A percentile compares a stretch with the other conserved stretches of the same genome.
phyloP scores from a whole-genome alignment of 441 rosid species.

The Eutrema salsugineum region DNA sequence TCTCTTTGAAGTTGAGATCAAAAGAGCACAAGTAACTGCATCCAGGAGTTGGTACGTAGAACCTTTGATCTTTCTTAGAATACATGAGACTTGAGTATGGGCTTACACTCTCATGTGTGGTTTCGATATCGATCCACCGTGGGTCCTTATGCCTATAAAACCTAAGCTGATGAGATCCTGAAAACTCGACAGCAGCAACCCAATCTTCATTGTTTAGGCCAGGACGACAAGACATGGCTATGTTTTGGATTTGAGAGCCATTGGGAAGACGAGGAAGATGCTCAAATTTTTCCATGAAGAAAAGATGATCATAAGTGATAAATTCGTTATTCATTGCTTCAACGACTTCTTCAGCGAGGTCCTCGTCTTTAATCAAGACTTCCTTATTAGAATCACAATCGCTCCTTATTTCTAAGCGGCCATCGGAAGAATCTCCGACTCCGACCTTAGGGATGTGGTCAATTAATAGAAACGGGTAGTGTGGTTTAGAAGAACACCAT shows the following conservation, averaged over 20 bases:
- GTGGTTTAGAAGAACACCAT: background rate
- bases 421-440: background rate
- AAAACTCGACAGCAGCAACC: background rate
- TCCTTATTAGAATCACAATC: no score
- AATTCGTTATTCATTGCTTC: background rate
- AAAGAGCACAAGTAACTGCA: background rate
- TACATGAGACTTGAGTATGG: background rate
- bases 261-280: background rate
- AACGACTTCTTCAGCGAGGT: background rate
- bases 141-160: background rate
- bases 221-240: background rate
- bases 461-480: background rate
- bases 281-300: background rate
- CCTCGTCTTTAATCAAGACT: no score
- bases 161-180: background rate
- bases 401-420: background rate
- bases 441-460: background rate
- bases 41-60: background rate
- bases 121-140: background rate
- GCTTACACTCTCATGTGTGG: background rate
- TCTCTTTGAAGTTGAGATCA: background rate
- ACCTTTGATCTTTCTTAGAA: background rate
- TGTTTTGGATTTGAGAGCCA: background rate
- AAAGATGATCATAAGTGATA: no score
- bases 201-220: background rate